These are phyloP conservation scores for Apiospora aurea DNA, from an alignment of 2,329 filamentous ascomycete genomes.

Conservation along the genomic window DNA sequence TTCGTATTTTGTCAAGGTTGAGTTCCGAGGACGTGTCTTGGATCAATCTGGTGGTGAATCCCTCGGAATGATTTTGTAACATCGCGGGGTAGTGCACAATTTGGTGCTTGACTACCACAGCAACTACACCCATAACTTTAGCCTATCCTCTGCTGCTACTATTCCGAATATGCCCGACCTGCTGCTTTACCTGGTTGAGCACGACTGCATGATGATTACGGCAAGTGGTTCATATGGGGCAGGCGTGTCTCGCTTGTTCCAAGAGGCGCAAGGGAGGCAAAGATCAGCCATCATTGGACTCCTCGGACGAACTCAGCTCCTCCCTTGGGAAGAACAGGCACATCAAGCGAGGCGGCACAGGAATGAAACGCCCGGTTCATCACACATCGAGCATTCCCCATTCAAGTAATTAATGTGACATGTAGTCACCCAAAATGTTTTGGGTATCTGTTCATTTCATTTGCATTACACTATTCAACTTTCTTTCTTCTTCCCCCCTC, in stretches of 20 bases:
- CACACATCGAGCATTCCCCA: background rate
- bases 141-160: too few species aligned
- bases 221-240: background rate
- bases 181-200: background rate
- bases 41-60: too few species aligned
- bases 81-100: background rate
- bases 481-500: background rate
- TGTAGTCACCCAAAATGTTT: background rate
- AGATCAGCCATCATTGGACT: background rate
- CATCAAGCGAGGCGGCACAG: background rate
- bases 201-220: background rate
- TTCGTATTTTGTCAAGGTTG: background rate
- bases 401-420: background rate
- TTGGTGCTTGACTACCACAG: background rate
- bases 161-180: too few species aligned
- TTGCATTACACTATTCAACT: background rate
- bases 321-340: conserved; percentile 7
- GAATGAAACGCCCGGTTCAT: background rate
- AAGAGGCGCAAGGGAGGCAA: background rate
- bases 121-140: background rate
- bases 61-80: too few species aligned
- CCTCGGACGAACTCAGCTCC: background rate
- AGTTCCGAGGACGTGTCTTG: too few species aligned
- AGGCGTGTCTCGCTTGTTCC: background rate
- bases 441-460: background rate